Base-by-base conservation (phyloP, 2,329 filamentous ascomycete genomes). In the Boeremia exigua region DNA sequence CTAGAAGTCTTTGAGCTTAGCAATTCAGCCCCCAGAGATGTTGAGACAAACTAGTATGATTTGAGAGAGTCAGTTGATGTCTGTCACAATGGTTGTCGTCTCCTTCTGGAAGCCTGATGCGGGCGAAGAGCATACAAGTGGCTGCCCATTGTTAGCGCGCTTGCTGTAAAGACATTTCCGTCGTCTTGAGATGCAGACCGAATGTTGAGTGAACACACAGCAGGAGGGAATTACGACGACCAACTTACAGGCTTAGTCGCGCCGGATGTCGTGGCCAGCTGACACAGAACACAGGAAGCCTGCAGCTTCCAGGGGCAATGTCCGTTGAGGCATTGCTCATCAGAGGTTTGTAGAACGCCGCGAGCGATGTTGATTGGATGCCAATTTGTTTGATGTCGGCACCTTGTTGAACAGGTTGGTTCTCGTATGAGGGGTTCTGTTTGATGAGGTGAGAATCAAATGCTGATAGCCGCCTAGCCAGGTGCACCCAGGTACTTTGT, bases 211-310 rank as follows among this genome's bases (percentile, higher is more conserved):
- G 37, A 61, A 47, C 42, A 45, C 59, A 40, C 55, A 59, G 56
- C 44, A 56, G 50, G 43, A 59, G 43, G 46, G 46, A 51, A 58
- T 65, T 62, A 63, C 64, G 61, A 69, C 59, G 56, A 68, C 69
- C 64, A 54, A 64, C 58, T 49, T 56, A 49, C 51, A 58, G 34
- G 54, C 54, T 55, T 52, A 58, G 59, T 61, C 58, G 61, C 64
- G 61, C 53, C 55, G 51, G 51, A 64, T 65, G 68, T 56, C 54
- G 70, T 72, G 61, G 48, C 56, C 67, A 69, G 68, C 66, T 71
- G 65, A 69, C 69, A 73, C 70, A 67, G 62, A 58, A 63, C 61
- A 70, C 69, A 70, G 61, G 62, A 54, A 61, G 59, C 60, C 60
- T 71, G 68, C 68, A 69, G 61, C 56, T 40, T 62, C 58, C 67